Base-by-base conservation (phyloP, 2,329 filamentous ascomycete species). In the Falciphora oryzae region DNA sequence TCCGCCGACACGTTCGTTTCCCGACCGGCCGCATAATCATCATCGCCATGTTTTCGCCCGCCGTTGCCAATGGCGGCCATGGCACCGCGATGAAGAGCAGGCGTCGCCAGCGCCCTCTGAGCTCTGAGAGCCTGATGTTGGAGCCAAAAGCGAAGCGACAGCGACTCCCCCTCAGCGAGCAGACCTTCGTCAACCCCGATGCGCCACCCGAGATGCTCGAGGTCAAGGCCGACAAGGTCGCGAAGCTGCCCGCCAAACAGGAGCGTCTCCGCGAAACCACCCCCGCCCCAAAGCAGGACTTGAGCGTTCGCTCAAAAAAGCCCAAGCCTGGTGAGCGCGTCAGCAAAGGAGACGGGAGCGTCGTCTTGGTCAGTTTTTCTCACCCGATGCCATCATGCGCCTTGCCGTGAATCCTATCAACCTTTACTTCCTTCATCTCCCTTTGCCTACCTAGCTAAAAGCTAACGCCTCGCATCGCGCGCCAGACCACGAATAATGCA, bases 401-500 rank as follows among this genome's bases (percentile, higher is more conserved):
- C 22, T 78, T 32, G 61, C 44, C 29, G 59, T 31, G 14, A 14
- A 28, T 28, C 29, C 50, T 22, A 50, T 31, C 57, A 31, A 58
- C 18, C 1, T 58, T 28, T 29, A 59, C 16, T 28, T 22, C 7
- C 2, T 32, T n/a, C 44, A 31, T 56, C 61, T 38, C 62, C 62
- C 44, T 50, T 18, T 56, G 8, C 31, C 13, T 31, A 28, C 59
- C 44, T 60, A 18, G 35, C 31, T 6, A 22, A 31, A 11, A 25
- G 59, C 69, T 73, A 64, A 72, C 70, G 58, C 35, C 27, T 29
- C 28, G 16, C 31, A n/a, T 59, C 27, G 27, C 31, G 32, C 27
- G 8, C 14, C 66, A 96, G 90, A 92, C 91, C 56, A 92, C 88
- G 73, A 97, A 91, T 72, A 88, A 89, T 73, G 91, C 91, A 68